Evolutionary conservation across 1,284 basidiomycete species (phyloP).

Genomic region (Ustilago lituana): DNA sequence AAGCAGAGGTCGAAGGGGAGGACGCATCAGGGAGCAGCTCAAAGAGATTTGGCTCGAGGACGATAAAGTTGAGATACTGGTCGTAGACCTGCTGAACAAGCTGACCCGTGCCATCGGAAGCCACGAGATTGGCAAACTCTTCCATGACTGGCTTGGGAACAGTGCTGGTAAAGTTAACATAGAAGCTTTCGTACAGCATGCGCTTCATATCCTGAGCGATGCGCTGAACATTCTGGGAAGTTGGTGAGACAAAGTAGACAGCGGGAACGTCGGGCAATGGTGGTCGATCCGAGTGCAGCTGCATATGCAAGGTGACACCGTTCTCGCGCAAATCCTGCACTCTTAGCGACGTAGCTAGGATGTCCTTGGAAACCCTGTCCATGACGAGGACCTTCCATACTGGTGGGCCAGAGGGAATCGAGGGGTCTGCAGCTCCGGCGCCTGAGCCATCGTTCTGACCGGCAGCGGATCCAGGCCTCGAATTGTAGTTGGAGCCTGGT

Average conservation of each 20-base stretch:
- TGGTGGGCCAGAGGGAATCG: conserved; percentile 72
- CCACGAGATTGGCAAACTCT: conserved; percentile 88
- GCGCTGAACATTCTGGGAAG: conserved; percentile 82
- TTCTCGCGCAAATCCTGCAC: conserved; percentile 96
- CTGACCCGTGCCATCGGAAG: conserved; percentile 83
- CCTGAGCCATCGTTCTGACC: conserved; percentile 18
- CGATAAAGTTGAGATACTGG: conserved; percentile 96
- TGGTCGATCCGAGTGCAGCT: conserved; percentile 85
- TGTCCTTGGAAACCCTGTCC: conserved; percentile 94
- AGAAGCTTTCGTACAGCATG: conserved; percentile 88
- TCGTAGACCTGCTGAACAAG: conserved; percentile 63
- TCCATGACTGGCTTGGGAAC: conserved; percentile 87
- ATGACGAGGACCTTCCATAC: conserved; percentile 97
- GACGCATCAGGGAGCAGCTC: conserved; percentile 77
- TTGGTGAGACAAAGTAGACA: conserved; percentile 95
- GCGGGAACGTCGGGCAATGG: conserved; percentile 94
- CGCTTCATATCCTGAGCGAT: conserved; percentile 75
- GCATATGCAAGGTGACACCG: conserved; percentile 97
- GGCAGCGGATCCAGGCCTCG: conserved; percentile 34
- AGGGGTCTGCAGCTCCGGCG: conserved; percentile 11
- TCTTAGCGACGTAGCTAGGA: conserved; percentile 90
- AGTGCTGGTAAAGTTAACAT: conserved; percentile 94
- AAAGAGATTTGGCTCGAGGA: conserved; percentile 93
- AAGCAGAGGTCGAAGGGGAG: conserved; percentile 48
- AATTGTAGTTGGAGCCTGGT: conserved; percentile 42